Evolutionary conservation across 257 asterid genomes (phyloP).

Genomic region (Eucommia ulmoides): DNA sequence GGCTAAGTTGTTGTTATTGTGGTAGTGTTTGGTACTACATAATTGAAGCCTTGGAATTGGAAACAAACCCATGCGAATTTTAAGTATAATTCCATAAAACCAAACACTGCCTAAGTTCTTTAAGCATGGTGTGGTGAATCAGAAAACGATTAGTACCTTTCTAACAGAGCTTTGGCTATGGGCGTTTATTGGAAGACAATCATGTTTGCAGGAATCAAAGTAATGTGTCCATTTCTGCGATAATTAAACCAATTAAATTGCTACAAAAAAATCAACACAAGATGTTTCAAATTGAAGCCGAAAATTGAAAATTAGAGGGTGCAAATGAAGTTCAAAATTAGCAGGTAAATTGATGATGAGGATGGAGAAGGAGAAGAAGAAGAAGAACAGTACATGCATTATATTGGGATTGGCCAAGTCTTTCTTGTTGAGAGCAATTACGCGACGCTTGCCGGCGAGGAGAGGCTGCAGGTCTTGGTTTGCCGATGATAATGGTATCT

Average conservation of each 20-base stretch:
- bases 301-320: too few relatives aligned
- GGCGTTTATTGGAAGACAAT: conserved; percentile 77
- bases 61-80: too few relatives aligned
- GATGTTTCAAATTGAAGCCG: too few relatives aligned
- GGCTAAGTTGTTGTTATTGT: too few relatives aligned
- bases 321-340: too few relatives aligned
- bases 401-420: conserved; percentile 89
- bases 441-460: conserved; percentile 60
- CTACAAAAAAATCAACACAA: too few relatives aligned
- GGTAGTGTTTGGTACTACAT: too few relatives aligned
- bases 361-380: too few relatives aligned
- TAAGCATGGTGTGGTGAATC: background rate
- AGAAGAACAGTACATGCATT: conserved; percentile 55
- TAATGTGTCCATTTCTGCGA: conserved; percentile 65
- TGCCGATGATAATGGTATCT: conserved; percentile 86
- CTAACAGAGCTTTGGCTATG: conserved; percentile 78
- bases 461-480: conserved; percentile 70
- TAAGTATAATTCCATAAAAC: too few relatives aligned
- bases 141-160: conserved; percentile 74
- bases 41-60: too few relatives aligned
- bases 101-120: too few relatives aligned
- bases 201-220: conserved; percentile 62
- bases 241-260: conserved; percentile 8
- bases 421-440: conserved; percentile 86
- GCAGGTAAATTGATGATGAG: background rate